phyloP scores from a whole-genome alignment of 1,284 basidiomycete species.

The Afroboletus lepidellus region DNA sequence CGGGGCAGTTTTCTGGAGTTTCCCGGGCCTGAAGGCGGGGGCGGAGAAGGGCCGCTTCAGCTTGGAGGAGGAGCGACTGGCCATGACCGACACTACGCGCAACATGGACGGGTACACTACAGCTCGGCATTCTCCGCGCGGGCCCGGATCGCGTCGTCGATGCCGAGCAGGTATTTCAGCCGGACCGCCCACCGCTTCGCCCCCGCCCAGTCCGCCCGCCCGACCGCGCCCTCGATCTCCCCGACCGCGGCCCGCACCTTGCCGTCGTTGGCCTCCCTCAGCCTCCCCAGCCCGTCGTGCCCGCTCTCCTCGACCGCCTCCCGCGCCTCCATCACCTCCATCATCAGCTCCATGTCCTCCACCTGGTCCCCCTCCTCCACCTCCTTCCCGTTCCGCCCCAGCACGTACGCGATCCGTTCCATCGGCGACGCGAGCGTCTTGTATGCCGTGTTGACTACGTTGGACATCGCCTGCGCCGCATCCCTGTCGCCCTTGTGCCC shows the following conservation, averaged over 20 bases:
- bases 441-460: constrained; percentile 76
- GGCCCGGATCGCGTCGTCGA: constrained; percentile 63
- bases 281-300: constrained; percentile 42
- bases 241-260: constrained; percentile 49
- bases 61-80: constrained; percentile 13
- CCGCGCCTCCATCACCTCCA: constrained; percentile 79
- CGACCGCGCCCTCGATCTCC: constrained; percentile 54
- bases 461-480: constrained; percentile 64
- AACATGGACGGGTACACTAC: not conserved
- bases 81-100: constrained; percentile 2
- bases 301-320: constrained; percentile 75
- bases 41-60: constrained; percentile 22
- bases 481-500: constrained; percentile 52
- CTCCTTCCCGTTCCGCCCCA: constrained; percentile 59
- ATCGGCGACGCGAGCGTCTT: constrained; percentile 65
- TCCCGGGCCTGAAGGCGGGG: constrained; percentile 8
- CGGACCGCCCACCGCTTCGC: constrained; percentile 65
- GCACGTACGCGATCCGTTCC: constrained; percentile 68
- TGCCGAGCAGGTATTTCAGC: constrained; percentile 77
- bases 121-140: constrained; percentile 41
- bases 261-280: constrained; percentile 66
- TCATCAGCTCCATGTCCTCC: constrained; percentile 72
- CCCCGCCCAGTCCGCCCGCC: constrained; percentile 50
- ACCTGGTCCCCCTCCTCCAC: constrained; percentile 75
- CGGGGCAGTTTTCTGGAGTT: constrained; percentile 9